These are phyloP conservation scores for Monilinia fructigena DNA, from an alignment of 2,329 filamentous ascomycete genomes.

Conservation along the genomic window DNA sequence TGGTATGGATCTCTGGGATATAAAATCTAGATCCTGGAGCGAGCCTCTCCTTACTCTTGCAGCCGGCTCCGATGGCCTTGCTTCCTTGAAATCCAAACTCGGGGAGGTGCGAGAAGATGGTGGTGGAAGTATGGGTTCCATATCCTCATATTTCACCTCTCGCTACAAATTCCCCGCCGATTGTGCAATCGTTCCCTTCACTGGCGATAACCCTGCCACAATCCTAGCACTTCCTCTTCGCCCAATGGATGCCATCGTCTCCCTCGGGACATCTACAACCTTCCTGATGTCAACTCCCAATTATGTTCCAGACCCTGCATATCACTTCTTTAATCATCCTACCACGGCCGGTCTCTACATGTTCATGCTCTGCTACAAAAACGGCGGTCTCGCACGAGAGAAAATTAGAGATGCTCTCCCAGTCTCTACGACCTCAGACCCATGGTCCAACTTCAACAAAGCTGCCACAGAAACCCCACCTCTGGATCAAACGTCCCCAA, in stretches of 20 bases:
- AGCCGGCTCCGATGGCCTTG: constrained; percentile 57
- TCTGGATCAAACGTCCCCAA: constrained; percentile 57
- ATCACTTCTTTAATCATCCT: constrained; percentile 98
- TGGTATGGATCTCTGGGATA: constrained; percentile 96
- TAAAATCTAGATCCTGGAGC: constrained; percentile 70
- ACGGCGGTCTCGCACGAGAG: constrained; percentile 90
- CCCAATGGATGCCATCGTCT: constrained; percentile 89
- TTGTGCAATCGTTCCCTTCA: constrained; percentile 81
- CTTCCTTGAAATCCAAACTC: constrained; percentile 72
- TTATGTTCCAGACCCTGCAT: constrained; percentile 85
- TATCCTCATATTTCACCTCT: constrained; percentile 75
- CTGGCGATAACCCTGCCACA: constrained; percentile 93
- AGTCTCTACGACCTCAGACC: constrained; percentile 48
- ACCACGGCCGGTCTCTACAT: constrained; percentile 90
- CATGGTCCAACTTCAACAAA: constrained; percentile 81
- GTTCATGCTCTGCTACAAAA: constrained; percentile 99
- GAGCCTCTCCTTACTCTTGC: constrained; percentile 72
- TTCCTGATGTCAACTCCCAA: constrained; percentile 96
- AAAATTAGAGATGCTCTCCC: constrained; percentile 81
- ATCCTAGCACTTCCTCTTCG: constrained; percentile 87
- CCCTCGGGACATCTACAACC: constrained; percentile 90
- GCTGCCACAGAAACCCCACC: constrained; percentile 66
- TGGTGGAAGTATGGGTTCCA: constrained; percentile 70
- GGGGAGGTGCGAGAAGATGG: constrained; percentile 79
- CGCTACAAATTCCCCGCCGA: constrained; percentile 74